Base-by-base conservation (phyloP, 2,329 filamentous ascomycete species). In the Hysterium pulicare region DNA sequence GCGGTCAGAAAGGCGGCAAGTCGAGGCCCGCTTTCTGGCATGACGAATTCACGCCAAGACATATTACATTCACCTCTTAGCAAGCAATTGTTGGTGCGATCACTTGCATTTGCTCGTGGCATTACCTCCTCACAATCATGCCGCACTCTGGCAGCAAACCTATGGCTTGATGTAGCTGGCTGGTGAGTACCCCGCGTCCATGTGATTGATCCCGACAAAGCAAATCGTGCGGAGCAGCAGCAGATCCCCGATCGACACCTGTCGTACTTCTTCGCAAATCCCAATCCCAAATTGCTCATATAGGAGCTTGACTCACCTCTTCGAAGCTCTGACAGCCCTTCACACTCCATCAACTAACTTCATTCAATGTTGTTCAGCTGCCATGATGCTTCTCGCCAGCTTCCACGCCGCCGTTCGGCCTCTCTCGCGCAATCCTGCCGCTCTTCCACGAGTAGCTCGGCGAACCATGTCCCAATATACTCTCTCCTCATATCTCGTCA, bases 401-500 rank as follows among this genome's bases (percentile, higher is more conserved):
- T 51, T 61, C 43, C 58, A 57, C 41, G 52, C 50, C 45, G 42
- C 54, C 33, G 40, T 59, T 33, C 59, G 53, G 5, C 53, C 56
- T 0, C 40, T 57, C 35, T 47, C 55, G 28, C 46, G 47, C 38
- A 13, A 28, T 32, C 48, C 20, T 10, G 32, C 54, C 13, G 47
- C 39, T 33, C 43, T 37, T 16, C 34, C 37, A 22, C 40, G 55
- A 15, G 41, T 49, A 8, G 46, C 48, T n/a, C 51, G 49, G 48
- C 51, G 56, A 20, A 35, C 49, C 42, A 66, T 65, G 59, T 60
- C 47, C n/a, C 53, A 58, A 35, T 59, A 57, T 33, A 55, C 51
- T 16, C 83, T 95, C 61, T 84, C 83, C 46, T 87, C 85, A 41
- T 97, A 95, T 67, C 77, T 97, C 49, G 85, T 98, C 60, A 84